phyloP scores from a whole-genome alignment of 768 basidiomycete genomes.

The Psilocybe azurescens region DNA sequence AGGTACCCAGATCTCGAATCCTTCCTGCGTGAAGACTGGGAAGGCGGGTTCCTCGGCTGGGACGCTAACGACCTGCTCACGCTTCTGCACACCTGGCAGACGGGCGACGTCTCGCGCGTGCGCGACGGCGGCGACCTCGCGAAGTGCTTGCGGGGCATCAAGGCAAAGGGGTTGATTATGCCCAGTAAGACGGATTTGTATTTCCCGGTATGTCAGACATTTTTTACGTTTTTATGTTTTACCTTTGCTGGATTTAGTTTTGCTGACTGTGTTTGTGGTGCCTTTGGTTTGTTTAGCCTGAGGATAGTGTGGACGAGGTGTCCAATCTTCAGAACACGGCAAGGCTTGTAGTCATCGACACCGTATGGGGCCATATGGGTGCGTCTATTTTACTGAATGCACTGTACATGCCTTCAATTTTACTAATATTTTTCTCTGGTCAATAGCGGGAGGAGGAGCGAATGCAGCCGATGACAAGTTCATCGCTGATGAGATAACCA shows the following conservation, averaged over 20 bases:
- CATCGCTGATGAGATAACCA: slow-evolving; percentile 45
- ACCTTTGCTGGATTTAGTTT: too few species aligned
- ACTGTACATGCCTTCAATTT: not conserved
- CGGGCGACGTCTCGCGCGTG: slow-evolving; percentile 51
- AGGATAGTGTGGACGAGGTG: slow-evolving; percentile 58
- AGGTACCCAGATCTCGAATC: slow-evolving; percentile 53
- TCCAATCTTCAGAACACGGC: slow-evolving; percentile 44
- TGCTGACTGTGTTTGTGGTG: too few species aligned
- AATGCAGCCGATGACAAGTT: slow-evolving; percentile 46
- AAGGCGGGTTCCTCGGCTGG: slow-evolving; percentile 49
- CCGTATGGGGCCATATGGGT: slow-evolving; percentile 66
- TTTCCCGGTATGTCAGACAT: slow-evolving; percentile 47
- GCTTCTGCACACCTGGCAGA: slow-evolving; percentile 55
- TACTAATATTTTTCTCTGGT: not conserved
- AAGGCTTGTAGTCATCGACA: slow-evolving; percentile 55
- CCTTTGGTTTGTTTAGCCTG: slow-evolving; percentile 41
- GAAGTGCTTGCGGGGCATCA: slow-evolving; percentile 45
- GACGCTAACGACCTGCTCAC: slow-evolving; percentile 61
- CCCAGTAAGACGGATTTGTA: slow-evolving; percentile 65
- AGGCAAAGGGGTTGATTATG: slow-evolving; percentile 60
- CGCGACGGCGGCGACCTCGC: slow-evolving; percentile 48
- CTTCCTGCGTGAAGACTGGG: slow-evolving; percentile 60
- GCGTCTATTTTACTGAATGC: slow-evolving; percentile 18
- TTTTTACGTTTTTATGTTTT: slow-evolving; percentile 1
- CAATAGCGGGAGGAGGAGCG: slow-evolving; percentile 47